Evolutionary conservation across 192 early-diverging fungal species (phyloP), one percentile per base, ranked within the genome.

Genomic region (Coemansia sp.): DNA sequence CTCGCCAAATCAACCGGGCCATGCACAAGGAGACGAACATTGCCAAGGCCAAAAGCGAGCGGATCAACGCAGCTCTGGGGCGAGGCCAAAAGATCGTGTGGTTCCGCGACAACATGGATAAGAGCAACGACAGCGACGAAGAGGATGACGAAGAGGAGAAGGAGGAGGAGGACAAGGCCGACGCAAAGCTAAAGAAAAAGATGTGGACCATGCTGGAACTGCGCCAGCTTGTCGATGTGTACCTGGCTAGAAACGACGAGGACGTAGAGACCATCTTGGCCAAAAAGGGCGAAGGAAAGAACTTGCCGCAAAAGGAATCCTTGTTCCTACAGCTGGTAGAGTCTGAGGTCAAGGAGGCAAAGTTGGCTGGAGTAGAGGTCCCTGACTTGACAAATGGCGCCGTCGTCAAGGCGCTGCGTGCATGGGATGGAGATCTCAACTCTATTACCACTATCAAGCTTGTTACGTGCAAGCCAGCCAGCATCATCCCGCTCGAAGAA

Each of bases 101-200:
- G 85, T 92, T 92, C 80, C 84, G 86, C 32, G 86, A 85, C 70
- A 86, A 84, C 42, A 62, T 89, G 46, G 83, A 79, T n/a, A 73
- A 83, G 37, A 77, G 67, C 12, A 77, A 65, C 12, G 59, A 74
- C 7, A 27, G 20, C n/a, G 60, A 39, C 1, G 73, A n/a, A n/a
- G n/a, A n/a, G n/a, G n/a, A 81, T 17, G 64, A 36, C 1, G 74
- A 51, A 10, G 77, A 87, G 49, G 42, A 73, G 3, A 76, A 83
- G n/a, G n/a, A n/a, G n/a, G n/a, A n/a, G n/a, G n/a, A n/a, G n/a
- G n/a, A n/a, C n/a, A n/a, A n/a, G n/a, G n/a, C n/a, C 35, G 83
- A 87, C 43, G 76, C 86, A 8, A 46, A 84, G 27, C 71, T 85
- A 58, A 24, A 70, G 37, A 82, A 78, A 80, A 86, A 73, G 36